These are phyloP conservation scores for Beta lomatogona DNA, from an alignment of 179 eudicot species.

Conservation along the genomic window DNA sequence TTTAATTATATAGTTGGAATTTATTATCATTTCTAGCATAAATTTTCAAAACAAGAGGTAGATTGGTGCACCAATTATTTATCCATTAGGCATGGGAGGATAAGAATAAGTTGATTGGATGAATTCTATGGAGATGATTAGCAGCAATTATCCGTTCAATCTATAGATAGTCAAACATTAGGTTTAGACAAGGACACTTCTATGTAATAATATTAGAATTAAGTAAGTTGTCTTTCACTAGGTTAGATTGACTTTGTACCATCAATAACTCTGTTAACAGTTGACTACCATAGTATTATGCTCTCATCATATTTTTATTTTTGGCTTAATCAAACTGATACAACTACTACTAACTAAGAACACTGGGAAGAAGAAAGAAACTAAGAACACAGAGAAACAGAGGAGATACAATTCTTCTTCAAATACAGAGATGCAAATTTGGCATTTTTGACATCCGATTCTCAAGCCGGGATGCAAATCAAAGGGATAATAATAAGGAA, in stretches of 20 bases:
- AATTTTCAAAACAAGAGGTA: constrained; percentile 5
- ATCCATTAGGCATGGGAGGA: constrained; percentile 4
- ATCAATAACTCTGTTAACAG: background rate
- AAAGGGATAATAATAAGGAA: too few species aligned
- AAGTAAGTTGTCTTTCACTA: background rate
- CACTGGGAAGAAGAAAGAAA: too few species aligned
- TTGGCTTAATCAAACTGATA: background rate
- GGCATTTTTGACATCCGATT: too few species aligned
- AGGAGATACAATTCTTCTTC: too few species aligned
- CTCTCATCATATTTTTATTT: background rate
- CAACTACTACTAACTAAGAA: background rate
- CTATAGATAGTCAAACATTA: constrained; percentile 5
- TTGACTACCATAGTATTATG: background rate
- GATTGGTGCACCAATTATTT: constrained; percentile 20
- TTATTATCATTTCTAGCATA: background rate
- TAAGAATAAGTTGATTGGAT: constrained; percentile 1
- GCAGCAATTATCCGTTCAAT: background rate
- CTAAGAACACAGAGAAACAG: too few species aligned
- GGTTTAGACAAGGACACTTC: constrained; percentile 6
- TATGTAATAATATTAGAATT: background rate
- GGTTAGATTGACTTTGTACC: constrained; percentile 2
- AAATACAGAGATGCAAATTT: too few species aligned
- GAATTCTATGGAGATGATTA: background rate
- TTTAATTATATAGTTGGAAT: background rate
- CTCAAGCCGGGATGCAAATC: too few species aligned